Conservation (phyloP, 2,329 filamentous ascomycete species). For the Metarhizium sp. region DNA sequence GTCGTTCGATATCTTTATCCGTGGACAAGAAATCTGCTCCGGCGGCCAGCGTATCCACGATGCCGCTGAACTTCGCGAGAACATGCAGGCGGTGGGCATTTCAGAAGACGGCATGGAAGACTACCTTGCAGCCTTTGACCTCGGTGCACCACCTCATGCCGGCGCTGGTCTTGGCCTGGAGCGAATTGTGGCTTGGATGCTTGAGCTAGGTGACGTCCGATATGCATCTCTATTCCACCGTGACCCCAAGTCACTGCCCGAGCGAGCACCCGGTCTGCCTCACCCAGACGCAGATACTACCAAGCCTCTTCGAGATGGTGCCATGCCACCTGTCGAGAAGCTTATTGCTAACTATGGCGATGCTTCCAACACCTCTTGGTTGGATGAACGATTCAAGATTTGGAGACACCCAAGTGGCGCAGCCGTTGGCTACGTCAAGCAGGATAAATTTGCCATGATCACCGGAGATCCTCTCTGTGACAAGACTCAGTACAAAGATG, state of each 20-base stretch:
- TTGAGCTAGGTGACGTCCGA: slow-evolving; percentile 82
- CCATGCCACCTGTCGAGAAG: slow-evolving; percentile 69
- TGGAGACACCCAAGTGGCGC: slow-evolving; percentile 83
- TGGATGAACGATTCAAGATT: slow-evolving; percentile 78
- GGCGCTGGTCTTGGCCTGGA: slow-evolving; percentile 87
- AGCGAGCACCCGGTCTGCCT: slow-evolving; percentile 55
- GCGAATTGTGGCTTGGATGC: slow-evolving; percentile 75
- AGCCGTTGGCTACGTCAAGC: slow-evolving; percentile 72
- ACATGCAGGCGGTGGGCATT: slow-evolving; percentile 68
- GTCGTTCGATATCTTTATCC: slow-evolving; percentile 90
- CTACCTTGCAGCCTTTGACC: slow-evolving; percentile 81
- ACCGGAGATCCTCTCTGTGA: slow-evolving; percentile 86
- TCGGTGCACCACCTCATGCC: slow-evolving; percentile 80
- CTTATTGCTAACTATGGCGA: slow-evolving; percentile 94
- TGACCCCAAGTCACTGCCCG: slow-evolving; percentile 79
- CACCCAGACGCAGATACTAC: slow-evolving; percentile 81
- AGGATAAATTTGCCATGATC: slow-evolving; percentile 70
- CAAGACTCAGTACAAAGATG: slow-evolving; percentile 60
- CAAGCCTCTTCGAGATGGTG: slow-evolving; percentile 34
- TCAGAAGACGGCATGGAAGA: slow-evolving; percentile 79
- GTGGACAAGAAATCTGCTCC: slow-evolving; percentile 85
- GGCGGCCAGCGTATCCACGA: slow-evolving; percentile 92
- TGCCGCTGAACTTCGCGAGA: slow-evolving; percentile 60
- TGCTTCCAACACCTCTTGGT: slow-evolving; percentile 87
- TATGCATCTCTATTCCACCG: slow-evolving; percentile 81